Conservation (phyloP, 768 basidiomycete species). For the Dentipellis fragilis region DNA sequence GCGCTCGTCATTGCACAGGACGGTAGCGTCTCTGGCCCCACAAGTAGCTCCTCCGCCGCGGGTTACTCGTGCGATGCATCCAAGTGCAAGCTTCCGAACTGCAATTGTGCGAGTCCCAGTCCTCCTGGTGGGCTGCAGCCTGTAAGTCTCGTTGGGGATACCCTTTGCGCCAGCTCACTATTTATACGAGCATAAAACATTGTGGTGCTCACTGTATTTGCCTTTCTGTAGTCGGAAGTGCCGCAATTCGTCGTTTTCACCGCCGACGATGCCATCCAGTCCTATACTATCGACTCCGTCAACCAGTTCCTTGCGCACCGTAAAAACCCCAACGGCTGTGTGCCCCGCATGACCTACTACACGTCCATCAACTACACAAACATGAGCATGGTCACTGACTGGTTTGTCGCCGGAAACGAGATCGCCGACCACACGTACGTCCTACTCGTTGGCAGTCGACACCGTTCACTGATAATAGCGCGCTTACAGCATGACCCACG, state of each 20-base stretch:
- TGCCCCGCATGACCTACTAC: slow-evolving; percentile 70
- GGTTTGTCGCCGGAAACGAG: slow-evolving; percentile 77
- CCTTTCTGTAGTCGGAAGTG: slow-evolving; percentile 36
- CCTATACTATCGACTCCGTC: slow-evolving; percentile 63
- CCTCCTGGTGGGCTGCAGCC: slow-evolving; percentile 64
- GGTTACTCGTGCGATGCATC: slow-evolving; percentile 63
- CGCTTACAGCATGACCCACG: slow-evolving; percentile 61
- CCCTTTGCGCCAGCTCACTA: too few species aligned
- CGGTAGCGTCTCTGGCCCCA: slow-evolving; percentile 44
- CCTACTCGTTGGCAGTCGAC: background rate
- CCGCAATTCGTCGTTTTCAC: slow-evolving; percentile 67
- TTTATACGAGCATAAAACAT: background rate
- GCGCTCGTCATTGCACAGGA: slow-evolving; percentile 27
- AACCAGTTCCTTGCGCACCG: slow-evolving; percentile 70
- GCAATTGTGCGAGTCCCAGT: slow-evolving; percentile 62
- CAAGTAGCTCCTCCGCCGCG: slow-evolving; percentile 40
- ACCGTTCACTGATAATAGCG: background rate
- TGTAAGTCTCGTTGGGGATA: slow-evolving; percentile 27
- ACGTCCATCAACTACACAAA: slow-evolving; percentile 66
- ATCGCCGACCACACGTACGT: slow-evolving; percentile 71
- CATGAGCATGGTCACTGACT: slow-evolving; percentile 68
- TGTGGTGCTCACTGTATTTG: background rate
- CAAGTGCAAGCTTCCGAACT: slow-evolving; percentile 58
- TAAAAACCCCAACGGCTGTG: slow-evolving; percentile 68
- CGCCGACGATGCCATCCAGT: slow-evolving; percentile 69